phyloP scores from a whole-genome alignment of 148 eudicot genomes.

The Rhododendron simsii region DNA sequence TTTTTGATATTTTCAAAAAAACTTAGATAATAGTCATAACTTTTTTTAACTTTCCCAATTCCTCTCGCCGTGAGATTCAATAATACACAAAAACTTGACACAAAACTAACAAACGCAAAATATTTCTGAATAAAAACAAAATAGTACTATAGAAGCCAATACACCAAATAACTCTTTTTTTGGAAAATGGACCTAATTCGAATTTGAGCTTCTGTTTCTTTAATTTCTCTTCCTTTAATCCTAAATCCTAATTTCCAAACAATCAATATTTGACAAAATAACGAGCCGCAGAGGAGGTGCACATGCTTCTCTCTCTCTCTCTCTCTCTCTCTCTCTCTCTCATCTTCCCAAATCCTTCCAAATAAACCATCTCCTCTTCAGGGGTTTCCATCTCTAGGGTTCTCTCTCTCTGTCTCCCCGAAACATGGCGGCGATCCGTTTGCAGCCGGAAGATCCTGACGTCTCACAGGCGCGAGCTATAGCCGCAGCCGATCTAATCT shows the following conservation, averaged over 20 bases:
- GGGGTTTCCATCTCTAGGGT: slow-evolving; percentile 1
- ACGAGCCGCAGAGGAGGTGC: neutral
- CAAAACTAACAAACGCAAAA: no score
- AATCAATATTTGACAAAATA: neutral
- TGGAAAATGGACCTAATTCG: no score
- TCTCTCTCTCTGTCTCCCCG: neutral
- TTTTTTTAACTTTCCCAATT: no score
- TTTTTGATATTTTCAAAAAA: no score
- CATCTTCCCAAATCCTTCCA: neutral
- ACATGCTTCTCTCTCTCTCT: neutral
- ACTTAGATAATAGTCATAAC: no score
- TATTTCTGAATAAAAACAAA: no score
- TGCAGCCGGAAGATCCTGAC: slow-evolving; percentile 68
- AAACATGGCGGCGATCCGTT: slow-evolving; percentile 72
- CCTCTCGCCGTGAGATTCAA: no score
- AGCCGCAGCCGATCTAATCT: slow-evolving; percentile 65
- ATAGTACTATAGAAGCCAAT: no score
- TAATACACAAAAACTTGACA: no score
- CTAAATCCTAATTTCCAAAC: no score
- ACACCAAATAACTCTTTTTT: no score
- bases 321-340: neutral
- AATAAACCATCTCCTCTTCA: neutral
- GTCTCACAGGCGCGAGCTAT: slow-evolving; percentile 51
- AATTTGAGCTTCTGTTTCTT: no score
- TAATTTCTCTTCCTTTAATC: neutral